Base-by-base conservation (phyloP, 371 early-diverging fungal species). In the Syncephalastrum monosporum region DNA sequence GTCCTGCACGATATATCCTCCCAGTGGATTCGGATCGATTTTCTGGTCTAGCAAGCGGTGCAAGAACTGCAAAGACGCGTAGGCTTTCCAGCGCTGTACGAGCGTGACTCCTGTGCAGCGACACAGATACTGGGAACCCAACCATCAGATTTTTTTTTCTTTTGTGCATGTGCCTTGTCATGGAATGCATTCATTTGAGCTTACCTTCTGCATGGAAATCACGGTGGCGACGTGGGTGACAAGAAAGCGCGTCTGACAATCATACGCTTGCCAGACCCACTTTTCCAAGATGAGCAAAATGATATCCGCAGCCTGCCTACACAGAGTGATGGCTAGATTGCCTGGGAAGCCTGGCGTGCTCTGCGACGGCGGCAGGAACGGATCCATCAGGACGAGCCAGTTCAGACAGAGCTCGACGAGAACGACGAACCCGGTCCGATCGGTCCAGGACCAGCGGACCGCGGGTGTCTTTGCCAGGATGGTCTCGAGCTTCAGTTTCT, bases 21-120 rank as follows among this genome's bases (percentile, higher is more conserved):
- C 59, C n/a, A 59, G 6, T 19, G 17, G 46, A 45, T 1, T 59
- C 23, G 33, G 42, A 16, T 49, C 57, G 3, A 54, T 59, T 17
- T 25, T 56, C 15, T 42, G 24, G 24, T 23, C 42, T 3, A 60
- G 17, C 29, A 53, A 38, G 17, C 43, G 14, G 16, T 42, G 47
- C 47, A 65, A 25, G 42, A 60, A 65, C n/a, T 55, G 47, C 4
- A 65, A 48, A 4, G 65, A 60, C 0, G 61, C 65, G 17, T 65
- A 65, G 6, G 65, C 65, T 47, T 64, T 64, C 65, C 59, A 64
- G 42, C 60, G 55, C 19, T 60, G 60, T 25, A 59, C 53, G 6
- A 45, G 56, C 10, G 7, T 15, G 29, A 23, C 13, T 33, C 23
- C 19, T 43, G 29, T 42, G n/a, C 19, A 29, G 16, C 16, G 43